A percentile compares a stretch with the other conserved stretches of the same genome.
Conservation (phyloP, 179 eudicot genomes). For the Drosera spatulata region DNA sequence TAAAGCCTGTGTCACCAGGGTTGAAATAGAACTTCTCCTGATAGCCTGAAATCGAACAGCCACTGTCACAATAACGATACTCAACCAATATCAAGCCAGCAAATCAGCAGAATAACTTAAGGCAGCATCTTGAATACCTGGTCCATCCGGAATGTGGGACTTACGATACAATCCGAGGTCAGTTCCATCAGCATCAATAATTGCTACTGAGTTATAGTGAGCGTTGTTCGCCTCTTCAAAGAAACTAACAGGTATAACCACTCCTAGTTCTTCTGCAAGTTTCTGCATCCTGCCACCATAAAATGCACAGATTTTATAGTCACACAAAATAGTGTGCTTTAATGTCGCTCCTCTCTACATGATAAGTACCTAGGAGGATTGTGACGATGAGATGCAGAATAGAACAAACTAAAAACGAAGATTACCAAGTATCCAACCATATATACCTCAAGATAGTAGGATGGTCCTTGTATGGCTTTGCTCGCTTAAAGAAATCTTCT, state of each 20-base stretch:
- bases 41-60: conserved; percentile 48
- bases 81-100: not conserved
- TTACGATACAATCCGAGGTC: conserved; percentile 95
- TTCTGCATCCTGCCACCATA: conserved; percentile 70
- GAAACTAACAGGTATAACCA: conserved; percentile 94
- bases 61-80: not conserved
- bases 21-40: conserved; percentile 94
- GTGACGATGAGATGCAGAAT: too few relatives aligned
- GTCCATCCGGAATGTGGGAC: conserved; percentile 98
- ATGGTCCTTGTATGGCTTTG: conserved; percentile 82
- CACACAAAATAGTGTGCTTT: not conserved
- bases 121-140: conserved; percentile 35
- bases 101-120: too few relatives aligned
- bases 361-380: too few relatives aligned
- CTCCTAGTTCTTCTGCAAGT: conserved; percentile 85
- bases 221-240: conserved; percentile 98
- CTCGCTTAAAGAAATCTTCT: conserved; percentile 78
- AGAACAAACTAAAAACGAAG: too few relatives aligned
- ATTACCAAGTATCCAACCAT: not conserved
- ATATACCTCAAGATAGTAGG: conserved; percentile 70
- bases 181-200: conserved; percentile 92
- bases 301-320: not conserved
- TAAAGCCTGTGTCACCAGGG: conserved; percentile 97
- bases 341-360: not conserved
- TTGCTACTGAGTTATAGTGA: conserved; percentile 79